Base-by-base conservation (phyloP, 179 eudicot species). In the Amaranthus tricolor region DNA sequence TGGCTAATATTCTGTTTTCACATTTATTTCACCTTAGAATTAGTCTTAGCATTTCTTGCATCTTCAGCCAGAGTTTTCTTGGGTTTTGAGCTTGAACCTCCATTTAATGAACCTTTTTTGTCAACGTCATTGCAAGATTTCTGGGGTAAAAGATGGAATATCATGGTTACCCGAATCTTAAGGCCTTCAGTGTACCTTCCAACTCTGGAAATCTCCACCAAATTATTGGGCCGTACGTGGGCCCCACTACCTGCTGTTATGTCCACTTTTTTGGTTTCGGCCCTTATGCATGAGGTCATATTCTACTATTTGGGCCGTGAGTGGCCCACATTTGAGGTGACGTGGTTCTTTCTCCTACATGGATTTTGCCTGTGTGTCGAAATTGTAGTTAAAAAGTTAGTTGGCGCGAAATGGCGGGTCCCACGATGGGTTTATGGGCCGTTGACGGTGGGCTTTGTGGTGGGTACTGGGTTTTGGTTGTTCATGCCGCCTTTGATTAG, bases 81-180 rank as follows among this genome's bases (percentile, higher is more conserved):
- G 4, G 86, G 82, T 5, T 49, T 85, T 11, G 89, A 90, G 43
- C 57, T 90, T 6, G 92, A 89, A 75, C 86, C 96, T 2, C 88
- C 84, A 54, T 90, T 86, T 67, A 72, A 90, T 55, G 87, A 89
- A 65, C 96, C 97, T 1, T 82, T 87, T 16, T 20, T 87, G 6
- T 77, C 94, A 0, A 85, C 88, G 5, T 89, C 94, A 4, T 83
- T 89, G 6, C 97, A 87, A 65, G 89, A 89, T 47, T 91, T 91
- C 63, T 91, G 94, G 97, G 91, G 92, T 0, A 75, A 78, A 24
- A 72, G 91, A 50, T 91, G 97, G 94, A 91, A 91, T 71, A 83
- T 91, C 16, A 82, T 85, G 82, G 97, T 89, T 10, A 86, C 88
- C 5, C 74, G 81, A 67, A 74, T 82, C n/a, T 75, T 91, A 20